Evolutionary conservation across 2,329 filamentous ascomycete species (phyloP), one percentile per base, ranked within the genome.

Genomic region (Diaporthe vexans): DNA sequence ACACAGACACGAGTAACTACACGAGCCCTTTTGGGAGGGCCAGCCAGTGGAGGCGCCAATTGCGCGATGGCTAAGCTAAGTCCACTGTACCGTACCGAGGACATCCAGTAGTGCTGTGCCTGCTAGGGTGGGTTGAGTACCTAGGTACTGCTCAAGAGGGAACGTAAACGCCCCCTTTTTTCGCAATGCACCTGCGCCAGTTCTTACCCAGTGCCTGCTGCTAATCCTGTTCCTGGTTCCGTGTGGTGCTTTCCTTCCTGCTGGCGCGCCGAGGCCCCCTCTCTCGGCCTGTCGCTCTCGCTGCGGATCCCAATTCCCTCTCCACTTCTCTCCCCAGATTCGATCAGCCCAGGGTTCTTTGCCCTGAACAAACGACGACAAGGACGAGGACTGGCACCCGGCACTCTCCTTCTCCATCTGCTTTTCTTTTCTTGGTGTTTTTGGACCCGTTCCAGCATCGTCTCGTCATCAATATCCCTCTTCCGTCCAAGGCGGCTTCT

Each of bases 261-360:
- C 26, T 52, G 59, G 11, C 61, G 33, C 21, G 48, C 48, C 63
- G 46, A 67, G 63, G 63, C 37, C 46, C 46, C 43, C n/a, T 48
- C 43, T 48, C 26, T 33, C 29, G 4, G 61, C 43, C 29, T 68
- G 33, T 54, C 17, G 48, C 21, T 54, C 37, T 68, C 7, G 63
- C 37, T 51, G 72, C 52, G 63, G 52, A 70, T 73, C 72, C 67
- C 63, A 59, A 70, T 70, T 43, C 61, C 52, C 48, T 68, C 72
- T 73, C 72, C 63, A 59, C 63, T 58, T 58, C 59, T 63, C 46
- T 65, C 46, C 56, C 70, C 57, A 33, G 29, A 35, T 56, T 3
- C 46, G 35, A 74, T 65, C 72, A 33, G 15, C 68, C 33, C 63
- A 68, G 48, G 63, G 46, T 54, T 52, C 29, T 24, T n/a, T n/a